A percentile compares a stretch with the other conserved stretches of the same genome.
Conservation (phyloP, 2,329 filamentous ascomycete species). For the Boeremia exigua region DNA sequence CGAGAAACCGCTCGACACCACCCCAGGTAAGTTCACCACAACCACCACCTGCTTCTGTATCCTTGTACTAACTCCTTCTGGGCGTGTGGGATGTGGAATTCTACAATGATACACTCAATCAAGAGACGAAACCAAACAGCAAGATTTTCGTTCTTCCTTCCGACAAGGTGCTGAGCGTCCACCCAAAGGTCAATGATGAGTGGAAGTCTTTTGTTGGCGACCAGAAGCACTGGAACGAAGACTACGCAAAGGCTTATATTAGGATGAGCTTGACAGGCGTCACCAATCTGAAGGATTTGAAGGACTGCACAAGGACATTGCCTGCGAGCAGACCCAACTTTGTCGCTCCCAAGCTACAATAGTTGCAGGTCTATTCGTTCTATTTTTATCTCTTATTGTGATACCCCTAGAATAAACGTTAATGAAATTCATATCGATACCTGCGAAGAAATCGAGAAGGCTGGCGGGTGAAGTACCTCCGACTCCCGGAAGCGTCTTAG, state of each 20-base stretch:
- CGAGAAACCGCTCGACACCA: conserved; percentile 54
- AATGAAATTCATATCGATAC: not conserved
- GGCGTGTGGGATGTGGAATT: conserved; percentile 58
- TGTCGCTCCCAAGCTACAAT: not conserved
- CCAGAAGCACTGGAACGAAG: conserved; percentile 38
- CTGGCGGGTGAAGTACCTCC: no score
- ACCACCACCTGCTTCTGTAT: no score
- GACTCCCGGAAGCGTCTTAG: no score
- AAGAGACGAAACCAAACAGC: conserved; percentile 15
- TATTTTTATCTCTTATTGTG: not conserved
- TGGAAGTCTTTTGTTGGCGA: conserved; percentile 35
- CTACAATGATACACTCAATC: conserved; percentile 50
- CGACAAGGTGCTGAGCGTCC: conserved; percentile 33
- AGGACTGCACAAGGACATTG: conserved; percentile 40
- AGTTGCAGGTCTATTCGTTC: not conserved
- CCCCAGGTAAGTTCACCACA: conserved; percentile 41
- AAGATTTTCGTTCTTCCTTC: conserved; percentile 39
- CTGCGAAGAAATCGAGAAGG: no score
- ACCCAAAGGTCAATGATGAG: conserved; percentile 37
- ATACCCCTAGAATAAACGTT: conserved; percentile 2
- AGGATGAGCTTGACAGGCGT: conserved; percentile 40
- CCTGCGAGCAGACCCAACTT: conserved; percentile 23
- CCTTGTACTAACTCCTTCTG: no score
- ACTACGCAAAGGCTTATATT: conserved; percentile 43
- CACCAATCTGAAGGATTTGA: conserved; percentile 29